A percentile compares a stretch with the other conserved stretches of the same genome.
phyloP scores from a whole-genome alignment of 306 rosid species.

The Hippophae tibetana region DNA sequence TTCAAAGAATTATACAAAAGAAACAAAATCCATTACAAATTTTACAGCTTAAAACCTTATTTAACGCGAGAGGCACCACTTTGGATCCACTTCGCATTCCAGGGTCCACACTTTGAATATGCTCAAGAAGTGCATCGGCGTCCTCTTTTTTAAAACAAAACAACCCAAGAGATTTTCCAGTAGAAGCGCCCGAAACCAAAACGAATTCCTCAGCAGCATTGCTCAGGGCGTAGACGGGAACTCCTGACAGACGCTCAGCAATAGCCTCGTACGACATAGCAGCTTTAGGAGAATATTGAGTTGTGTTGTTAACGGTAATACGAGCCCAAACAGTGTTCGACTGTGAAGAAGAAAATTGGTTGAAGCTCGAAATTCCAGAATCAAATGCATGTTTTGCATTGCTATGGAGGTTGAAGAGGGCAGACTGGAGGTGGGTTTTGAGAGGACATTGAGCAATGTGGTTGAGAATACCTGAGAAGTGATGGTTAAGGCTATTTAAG shows the following conservation, averaged over 20 bases:
- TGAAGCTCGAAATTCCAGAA: constrained; percentile 18
- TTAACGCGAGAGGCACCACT: constrained; percentile 81
- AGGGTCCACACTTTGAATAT: constrained; percentile 55
- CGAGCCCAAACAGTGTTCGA: constrained; percentile 50
- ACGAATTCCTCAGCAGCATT: constrained; percentile 72
- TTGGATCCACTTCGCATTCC: constrained; percentile 51
- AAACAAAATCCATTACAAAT: background rate
- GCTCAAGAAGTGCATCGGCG: constrained; percentile 66
- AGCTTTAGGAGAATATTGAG: background rate
- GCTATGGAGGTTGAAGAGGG: constrained; percentile 30
- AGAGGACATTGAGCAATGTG: constrained; percentile 25
- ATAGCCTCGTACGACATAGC: constrained; percentile 54
- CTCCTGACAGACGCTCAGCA: constrained; percentile 72
- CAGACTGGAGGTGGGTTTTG: constrained; percentile 31
- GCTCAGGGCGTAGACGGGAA: constrained; percentile 88
- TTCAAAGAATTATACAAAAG: background rate
- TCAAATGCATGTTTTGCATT: constrained; percentile 24
- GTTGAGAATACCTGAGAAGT: constrained; percentile 36
- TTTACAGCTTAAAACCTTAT: constrained; percentile 42
- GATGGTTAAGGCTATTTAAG: constrained; percentile 29
- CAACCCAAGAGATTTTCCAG: constrained; percentile 54
- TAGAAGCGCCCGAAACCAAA: constrained; percentile 62
- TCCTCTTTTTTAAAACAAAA: constrained; percentile 84
- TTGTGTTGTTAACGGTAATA: constrained; percentile 18
- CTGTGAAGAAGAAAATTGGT: constrained; percentile 12